Evolutionary conservation across 768 basidiomycete species (phyloP).

Genomic region (Sporobolomyces roseus): DNA sequence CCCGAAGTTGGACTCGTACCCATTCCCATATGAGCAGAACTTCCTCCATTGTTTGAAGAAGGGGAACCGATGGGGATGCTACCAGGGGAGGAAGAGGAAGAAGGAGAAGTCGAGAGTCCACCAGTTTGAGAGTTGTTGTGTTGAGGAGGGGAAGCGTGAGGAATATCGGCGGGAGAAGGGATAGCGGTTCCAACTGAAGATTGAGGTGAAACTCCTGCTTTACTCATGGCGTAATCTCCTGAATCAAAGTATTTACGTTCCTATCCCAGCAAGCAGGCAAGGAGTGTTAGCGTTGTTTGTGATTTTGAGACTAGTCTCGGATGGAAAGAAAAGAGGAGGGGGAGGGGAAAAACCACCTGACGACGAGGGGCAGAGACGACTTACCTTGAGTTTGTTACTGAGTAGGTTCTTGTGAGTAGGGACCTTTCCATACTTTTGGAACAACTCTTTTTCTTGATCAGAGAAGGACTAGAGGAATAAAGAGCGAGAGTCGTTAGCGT

Average conservation of each 20-base stretch:
- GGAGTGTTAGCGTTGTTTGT: too few species aligned
- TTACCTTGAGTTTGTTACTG: conserved; percentile 90
- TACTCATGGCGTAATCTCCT: conserved; percentile 94
- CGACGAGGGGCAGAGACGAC: conserved; percentile 30
- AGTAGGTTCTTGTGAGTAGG: conserved; percentile 90
- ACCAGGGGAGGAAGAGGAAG: conserved; percentile 17
- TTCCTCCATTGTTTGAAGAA: background rate
- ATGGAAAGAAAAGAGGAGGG: background rate
- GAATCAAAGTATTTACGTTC: conserved; percentile 99
- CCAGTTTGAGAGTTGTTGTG: background rate
- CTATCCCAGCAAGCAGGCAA: conserved; percentile 51
- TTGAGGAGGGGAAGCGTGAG: conserved; percentile 36
- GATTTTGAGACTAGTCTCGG: background rate
- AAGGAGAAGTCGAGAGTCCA: conserved; percentile 19
- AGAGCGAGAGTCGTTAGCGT: background rate
- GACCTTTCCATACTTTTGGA: conserved; percentile 88
- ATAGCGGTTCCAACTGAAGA: conserved; percentile 90
- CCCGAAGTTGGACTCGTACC: conserved; percentile 4
- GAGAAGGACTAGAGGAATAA: conserved; percentile 60
- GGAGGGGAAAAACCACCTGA: background rate
- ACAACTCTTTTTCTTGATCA: conserved; percentile 88
- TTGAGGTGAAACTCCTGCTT: conserved; percentile 79
- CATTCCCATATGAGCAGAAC: background rate
- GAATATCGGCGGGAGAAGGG: conserved; percentile 74
- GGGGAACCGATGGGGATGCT: conserved; percentile 11